Conservation (phyloP, 768 basidiomycete genomes). For the Suillus brevipes region DNA sequence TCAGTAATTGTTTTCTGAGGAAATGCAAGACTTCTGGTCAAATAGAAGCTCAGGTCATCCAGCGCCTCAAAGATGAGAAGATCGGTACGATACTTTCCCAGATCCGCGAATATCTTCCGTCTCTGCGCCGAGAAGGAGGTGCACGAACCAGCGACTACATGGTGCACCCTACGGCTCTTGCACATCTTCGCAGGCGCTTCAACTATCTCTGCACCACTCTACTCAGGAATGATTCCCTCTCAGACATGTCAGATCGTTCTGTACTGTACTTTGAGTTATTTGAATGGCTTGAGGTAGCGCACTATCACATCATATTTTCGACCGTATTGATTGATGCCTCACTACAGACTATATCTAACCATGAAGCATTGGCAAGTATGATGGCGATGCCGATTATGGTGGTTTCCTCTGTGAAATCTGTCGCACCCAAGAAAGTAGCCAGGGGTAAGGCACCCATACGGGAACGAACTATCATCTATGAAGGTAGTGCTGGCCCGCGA, state of each 20-base stretch:
- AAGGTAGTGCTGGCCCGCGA: slow-evolving; percentile 87
- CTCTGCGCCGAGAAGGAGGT: slow-evolving; percentile 71
- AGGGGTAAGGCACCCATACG: slow-evolving; percentile 55
- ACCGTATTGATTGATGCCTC: slow-evolving; percentile 10
- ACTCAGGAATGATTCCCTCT: slow-evolving; percentile 86
- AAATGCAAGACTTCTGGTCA: slow-evolving; percentile 73
- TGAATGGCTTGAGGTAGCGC: slow-evolving; percentile 86
- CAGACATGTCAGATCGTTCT: slow-evolving; percentile 90
- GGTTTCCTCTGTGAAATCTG: slow-evolving; percentile 63
- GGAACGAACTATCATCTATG: slow-evolving; percentile 84
- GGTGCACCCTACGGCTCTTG: slow-evolving; percentile 88
- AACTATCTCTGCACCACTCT: slow-evolving; percentile 85
- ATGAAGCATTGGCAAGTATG: slow-evolving; percentile 92
- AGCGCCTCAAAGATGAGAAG: slow-evolving; percentile 70
- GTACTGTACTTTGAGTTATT: slow-evolving; percentile 87
- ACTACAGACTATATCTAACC: slow-evolving; percentile 82
- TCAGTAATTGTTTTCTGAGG: slow-evolving; percentile 11
- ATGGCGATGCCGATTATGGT: slow-evolving; percentile 98
- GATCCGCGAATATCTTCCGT: slow-evolving; percentile 84
- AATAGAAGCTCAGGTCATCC: slow-evolving; percentile 71
- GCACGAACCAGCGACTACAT: slow-evolving; percentile 86
- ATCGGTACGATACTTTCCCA: slow-evolving; percentile 66
- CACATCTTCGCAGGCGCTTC: slow-evolving; percentile 89
- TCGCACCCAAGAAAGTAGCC: slow-evolving; percentile 54
- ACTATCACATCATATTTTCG: background rate